These are phyloP conservation scores for Monosporascus sp. DNA, from an alignment of 2,329 filamentous ascomycete genomes.

Conservation along the genomic window DNA sequence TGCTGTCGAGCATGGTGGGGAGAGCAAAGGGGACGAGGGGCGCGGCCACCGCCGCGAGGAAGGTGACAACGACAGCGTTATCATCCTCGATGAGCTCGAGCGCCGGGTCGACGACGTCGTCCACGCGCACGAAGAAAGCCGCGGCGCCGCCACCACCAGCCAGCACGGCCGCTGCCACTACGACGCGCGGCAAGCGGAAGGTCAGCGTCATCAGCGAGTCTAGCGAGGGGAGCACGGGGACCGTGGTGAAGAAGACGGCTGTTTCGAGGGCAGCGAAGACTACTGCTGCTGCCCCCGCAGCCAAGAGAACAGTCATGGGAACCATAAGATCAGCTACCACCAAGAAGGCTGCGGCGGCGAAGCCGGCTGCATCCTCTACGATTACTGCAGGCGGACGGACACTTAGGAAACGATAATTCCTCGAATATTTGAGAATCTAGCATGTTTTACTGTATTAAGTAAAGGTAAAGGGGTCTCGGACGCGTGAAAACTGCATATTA, in stretches of 20 bases:
- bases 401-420: constrained; percentile 46
- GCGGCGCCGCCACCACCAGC: constrained; percentile 31
- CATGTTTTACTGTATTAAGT: no score
- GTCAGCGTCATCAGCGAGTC: constrained; percentile 56
- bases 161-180: constrained; percentile 29
- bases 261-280: constrained; percentile 25
- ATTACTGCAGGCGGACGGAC: constrained; percentile 42
- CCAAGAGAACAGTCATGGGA: constrained; percentile 49
- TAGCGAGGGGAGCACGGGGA: constrained; percentile 59
- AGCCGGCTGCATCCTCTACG: constrained; percentile 34
- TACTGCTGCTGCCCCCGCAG: constrained; percentile 26
- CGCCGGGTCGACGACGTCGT: constrained; percentile 21
- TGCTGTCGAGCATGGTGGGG: constrained; percentile 54
- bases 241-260: constrained; percentile 52
- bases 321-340: constrained; percentile 44
- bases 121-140: constrained; percentile 29
- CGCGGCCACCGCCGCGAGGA: constrained; percentile 37
- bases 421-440: no score
- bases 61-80: constrained; percentile 38
- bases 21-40: constrained; percentile 51
- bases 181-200: constrained; percentile 45
- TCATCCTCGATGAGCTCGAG: constrained; percentile 38
- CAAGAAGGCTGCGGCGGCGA: constrained; percentile 44
- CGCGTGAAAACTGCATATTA: neutral
- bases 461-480: neutral